Evolutionary conservation across 768 basidiomycete species (phyloP).

Genomic region (Mycena rebaudengoi): DNA sequence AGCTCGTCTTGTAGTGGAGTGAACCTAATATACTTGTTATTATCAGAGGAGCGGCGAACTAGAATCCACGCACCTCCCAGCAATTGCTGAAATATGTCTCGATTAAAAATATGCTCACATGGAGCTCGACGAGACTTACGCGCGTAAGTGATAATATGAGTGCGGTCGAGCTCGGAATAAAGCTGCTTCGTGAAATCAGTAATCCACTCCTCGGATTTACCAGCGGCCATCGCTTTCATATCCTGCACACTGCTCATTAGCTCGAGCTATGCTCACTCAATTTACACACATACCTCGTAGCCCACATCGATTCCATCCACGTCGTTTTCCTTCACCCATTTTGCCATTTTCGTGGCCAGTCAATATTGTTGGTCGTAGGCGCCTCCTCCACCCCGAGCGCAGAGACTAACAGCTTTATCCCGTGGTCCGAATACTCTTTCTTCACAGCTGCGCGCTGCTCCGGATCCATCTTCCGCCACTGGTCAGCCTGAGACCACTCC

Average conservation of each 20-base stretch:
- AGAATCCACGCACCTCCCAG: neutral
- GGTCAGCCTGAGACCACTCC: neutral
- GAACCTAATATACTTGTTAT: neutral
- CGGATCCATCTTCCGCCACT: neutral
- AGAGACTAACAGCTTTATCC: neutral
- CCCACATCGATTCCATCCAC: conserved; percentile 3
- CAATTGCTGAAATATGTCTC: neutral
- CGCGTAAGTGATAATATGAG: neutral
- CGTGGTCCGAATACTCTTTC: neutral
- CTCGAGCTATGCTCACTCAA: too few relatives aligned
- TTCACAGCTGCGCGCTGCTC: neutral
- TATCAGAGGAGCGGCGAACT: neutral
- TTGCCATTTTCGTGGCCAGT: neutral
- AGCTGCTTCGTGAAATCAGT: neutral
- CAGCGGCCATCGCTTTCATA: neutral
- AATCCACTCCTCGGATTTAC: neutral
- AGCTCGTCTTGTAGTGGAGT: neutral
- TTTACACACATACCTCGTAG: neutral
- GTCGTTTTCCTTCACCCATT: neutral
- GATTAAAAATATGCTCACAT: neutral
- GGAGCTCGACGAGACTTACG: neutral
- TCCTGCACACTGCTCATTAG: neutral
- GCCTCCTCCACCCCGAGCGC: neutral
- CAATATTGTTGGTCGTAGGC: neutral
- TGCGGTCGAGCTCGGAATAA: neutral